Conservation (phyloP, 2,329 filamentous ascomycete genomes). For the Penicillium digitatum region DNA sequence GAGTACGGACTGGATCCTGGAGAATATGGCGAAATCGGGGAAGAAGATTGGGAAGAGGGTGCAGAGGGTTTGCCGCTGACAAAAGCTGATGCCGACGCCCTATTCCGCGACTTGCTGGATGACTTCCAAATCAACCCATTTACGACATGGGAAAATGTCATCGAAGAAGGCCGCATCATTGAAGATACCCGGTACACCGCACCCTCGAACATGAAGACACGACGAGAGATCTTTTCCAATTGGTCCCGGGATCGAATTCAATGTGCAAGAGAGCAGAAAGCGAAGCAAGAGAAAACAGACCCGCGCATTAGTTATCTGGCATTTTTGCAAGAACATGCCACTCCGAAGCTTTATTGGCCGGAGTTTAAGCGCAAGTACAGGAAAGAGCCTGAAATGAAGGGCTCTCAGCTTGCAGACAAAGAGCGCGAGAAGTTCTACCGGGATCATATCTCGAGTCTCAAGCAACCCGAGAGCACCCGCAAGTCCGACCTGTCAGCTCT, state of each 20-base stretch:
- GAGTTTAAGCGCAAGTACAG: slow-evolving; percentile 92
- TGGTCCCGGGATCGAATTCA: slow-evolving; percentile 79
- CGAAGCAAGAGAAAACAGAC: slow-evolving; percentile 73
- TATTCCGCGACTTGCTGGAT: slow-evolving; percentile 83
- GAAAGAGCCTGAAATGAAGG: slow-evolving; percentile 70
- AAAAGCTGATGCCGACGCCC: slow-evolving; percentile 67
- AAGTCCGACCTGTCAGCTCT: slow-evolving; percentile 46
- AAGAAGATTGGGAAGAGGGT: slow-evolving; percentile 62
- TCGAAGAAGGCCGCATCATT: slow-evolving; percentile 76
- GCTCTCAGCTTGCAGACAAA: slow-evolving; percentile 44
- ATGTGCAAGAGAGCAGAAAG: slow-evolving; percentile 65
- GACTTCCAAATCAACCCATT: slow-evolving; percentile 82
- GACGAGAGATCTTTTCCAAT: slow-evolving; percentile 76
- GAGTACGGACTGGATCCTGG: slow-evolving; percentile 75
- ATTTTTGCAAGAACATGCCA: slow-evolving; percentile 76
- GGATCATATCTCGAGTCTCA: slow-evolving; percentile 46
- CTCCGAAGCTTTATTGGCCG: slow-evolving; percentile 91
- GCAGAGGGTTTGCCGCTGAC: slow-evolving; percentile 67
- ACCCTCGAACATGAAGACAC: slow-evolving; percentile 72
- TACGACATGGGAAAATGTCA: slow-evolving; percentile 82
- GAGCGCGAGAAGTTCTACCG: slow-evolving; percentile 49
- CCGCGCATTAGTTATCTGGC: slow-evolving; percentile 77
- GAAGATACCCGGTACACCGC: slow-evolving; percentile 85
- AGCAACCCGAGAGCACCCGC: slow-evolving; percentile 44
- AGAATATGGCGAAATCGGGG: slow-evolving; percentile 64